Base-by-base conservation (phyloP, 2,329 filamentous ascomycete genomes). In the Colletotrichum limetticola region DNA sequence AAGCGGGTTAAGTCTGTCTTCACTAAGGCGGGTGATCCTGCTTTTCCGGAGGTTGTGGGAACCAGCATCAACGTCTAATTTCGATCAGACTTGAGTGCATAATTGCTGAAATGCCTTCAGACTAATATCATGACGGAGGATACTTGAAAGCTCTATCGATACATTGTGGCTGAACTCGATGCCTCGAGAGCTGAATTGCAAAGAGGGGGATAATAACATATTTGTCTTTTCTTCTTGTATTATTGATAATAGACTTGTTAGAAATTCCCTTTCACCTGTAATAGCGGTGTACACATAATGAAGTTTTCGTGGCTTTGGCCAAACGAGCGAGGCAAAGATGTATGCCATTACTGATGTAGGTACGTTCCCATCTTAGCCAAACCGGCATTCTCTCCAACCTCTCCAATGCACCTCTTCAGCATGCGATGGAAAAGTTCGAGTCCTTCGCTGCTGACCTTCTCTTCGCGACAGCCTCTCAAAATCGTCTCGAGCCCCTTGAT, bases 41-140 rank as follows among this genome's bases (percentile, higher is more conserved):
- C 37, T 16, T 61, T 57, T 16, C 56, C 60, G 4, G 72, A 74
- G 30, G 60, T 72, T 16, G 3, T n/a, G 1, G 52, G 66, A 24
- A 26, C 58, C 7, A 16, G 49, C 35, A 30, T 26, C 24, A 30
- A 12, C 9, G 4, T 66, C 32, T 74, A 37, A 73, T 6, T 16
- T 2, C 1, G 12, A 49, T 9, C 6, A 6, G 14, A 5, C 8
- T 26, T 26, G 37, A 8, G 5, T 42, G 16, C 14, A 42, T 42
- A 42, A 14, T 19, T 19, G 5, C 1, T 19, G 1, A 7, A 7
- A 42, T 8, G 37, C 5, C 6, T 19, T 42, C 1, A 42, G 16
- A 0, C 16, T 42, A 0, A 1, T 19, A 49, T 22, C 4, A 22
- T 19, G 42, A 19, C 1, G 19, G 11, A 49, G 42, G 42, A 0